A percentile compares a stretch with the other conserved stretches of the same genome.
Evolutionary conservation across 352 stramenopile genomes (phyloP).

Genomic region (Phytophthora colocasiae): DNA sequence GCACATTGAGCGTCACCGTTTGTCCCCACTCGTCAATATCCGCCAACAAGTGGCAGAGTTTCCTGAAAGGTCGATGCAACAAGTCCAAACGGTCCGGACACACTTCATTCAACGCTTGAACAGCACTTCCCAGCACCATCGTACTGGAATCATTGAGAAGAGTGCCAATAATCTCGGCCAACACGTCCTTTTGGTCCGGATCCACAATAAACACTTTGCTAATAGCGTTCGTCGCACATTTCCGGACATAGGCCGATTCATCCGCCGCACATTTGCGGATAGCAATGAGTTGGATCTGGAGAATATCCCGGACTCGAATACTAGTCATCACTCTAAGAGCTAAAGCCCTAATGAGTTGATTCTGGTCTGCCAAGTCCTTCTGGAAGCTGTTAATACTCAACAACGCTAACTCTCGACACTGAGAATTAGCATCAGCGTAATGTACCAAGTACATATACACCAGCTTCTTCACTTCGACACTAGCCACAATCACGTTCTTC

Average conservation of each 20-base stretch:
- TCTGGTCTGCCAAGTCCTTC: conserved; percentile 95
- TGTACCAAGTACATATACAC: conserved; percentile 99
- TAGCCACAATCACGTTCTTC: conserved; percentile 94
- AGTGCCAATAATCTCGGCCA: conserved; percentile 94
- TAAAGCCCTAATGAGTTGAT: conserved; percentile 94
- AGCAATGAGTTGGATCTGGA: conserved; percentile 98
- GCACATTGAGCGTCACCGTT: conserved; percentile 93
- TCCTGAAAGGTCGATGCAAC: conserved; percentile 95
- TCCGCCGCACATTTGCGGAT: conserved; percentile 94
- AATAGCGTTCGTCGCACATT: conserved; percentile 97
- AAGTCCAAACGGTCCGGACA: conserved; percentile 96
- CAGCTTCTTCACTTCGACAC: conserved; percentile 99
- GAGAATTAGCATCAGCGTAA: conserved; percentile 96
- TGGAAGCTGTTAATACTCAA: conserved; percentile 99
- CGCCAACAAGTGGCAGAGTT: conserved; percentile 97
- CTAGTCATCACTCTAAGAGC: conserved; percentile 97
- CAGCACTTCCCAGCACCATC: conserved; percentile 97
- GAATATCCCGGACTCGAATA: conserved; percentile 98
- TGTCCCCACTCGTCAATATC: conserved; percentile 99
- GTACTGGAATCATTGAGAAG: conserved; percentile 95
- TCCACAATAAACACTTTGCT: conserved; percentile 95
- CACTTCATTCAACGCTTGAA: conserved; percentile 96
- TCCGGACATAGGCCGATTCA: conserved; percentile 96
- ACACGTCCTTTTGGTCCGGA: conserved; percentile 86
- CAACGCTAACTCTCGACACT: conserved; percentile 96